A percentile compares a stretch with the other conserved stretches of the same genome.
Conservation (phyloP, 1,284 basidiomycete species). For the Moniliophthora roreri region DNA sequence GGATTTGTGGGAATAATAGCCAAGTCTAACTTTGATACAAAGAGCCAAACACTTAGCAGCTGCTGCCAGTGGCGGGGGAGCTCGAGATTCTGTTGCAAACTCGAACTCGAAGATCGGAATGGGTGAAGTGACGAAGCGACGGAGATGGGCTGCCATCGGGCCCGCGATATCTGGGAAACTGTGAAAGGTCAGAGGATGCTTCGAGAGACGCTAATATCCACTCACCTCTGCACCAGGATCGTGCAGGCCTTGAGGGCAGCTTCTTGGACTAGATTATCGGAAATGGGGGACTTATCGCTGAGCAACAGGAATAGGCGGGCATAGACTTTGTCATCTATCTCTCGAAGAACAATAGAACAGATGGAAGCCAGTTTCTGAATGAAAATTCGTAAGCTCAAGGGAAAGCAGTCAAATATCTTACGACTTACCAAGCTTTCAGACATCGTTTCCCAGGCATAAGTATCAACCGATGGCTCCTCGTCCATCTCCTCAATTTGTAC, state of each 20-base stretch:
- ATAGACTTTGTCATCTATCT: constrained; percentile 72
- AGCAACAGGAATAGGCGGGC: constrained; percentile 74
- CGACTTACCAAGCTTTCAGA: constrained; percentile 72
- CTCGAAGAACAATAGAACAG: constrained; percentile 73
- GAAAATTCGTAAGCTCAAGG: not conserved
- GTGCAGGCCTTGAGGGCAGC: constrained; percentile 82
- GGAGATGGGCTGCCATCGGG: constrained; percentile 77
- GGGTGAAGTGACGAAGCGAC: constrained; percentile 88
- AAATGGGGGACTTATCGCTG: constrained; percentile 80
- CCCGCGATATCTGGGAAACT: constrained; percentile 83
- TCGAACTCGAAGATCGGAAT: constrained; percentile 87
- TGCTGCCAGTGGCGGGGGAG: constrained; percentile 76
- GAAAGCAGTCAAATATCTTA: not conserved
- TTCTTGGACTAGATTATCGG: constrained; percentile 81
- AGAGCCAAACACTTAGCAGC: constrained; percentile 89
- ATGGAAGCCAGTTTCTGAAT: constrained; percentile 88
- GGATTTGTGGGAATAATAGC: not conserved
- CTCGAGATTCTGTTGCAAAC: constrained; percentile 70
- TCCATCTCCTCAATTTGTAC: constrained; percentile 81
- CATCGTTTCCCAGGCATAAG: constrained; percentile 87
- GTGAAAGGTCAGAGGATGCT: not conserved
- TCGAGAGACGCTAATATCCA: constrained; percentile 7
- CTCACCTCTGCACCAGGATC: constrained; percentile 80
- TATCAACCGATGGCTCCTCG: constrained; percentile 71
- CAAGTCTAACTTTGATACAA: constrained; percentile 73